A percentile compares a stretch with the other conserved stretches of the same genome.
phyloP scores from a whole-genome alignment of 1,284 basidiomycete species.

The Xanthoconium separans region DNA sequence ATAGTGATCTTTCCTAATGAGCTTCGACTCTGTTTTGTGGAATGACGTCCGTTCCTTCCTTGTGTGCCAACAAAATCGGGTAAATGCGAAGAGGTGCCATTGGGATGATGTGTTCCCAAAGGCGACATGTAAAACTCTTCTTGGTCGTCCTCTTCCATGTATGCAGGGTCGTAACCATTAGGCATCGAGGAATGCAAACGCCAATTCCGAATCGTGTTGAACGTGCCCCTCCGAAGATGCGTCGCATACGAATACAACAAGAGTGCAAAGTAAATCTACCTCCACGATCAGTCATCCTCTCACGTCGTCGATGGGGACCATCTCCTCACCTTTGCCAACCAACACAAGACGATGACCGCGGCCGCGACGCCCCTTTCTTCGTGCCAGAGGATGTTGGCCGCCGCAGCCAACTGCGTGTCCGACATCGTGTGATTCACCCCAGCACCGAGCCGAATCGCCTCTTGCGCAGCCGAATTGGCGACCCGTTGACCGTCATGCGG shows the following conservation, averaged over 20 bases:
- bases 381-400: conserved; percentile 85
- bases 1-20: conserved; percentile 30
- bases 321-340: conserved; percentile 80
- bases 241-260: conserved; percentile 93
- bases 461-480: conserved; percentile 83
- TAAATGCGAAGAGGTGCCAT: conserved; percentile 45
- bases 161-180: conserved; percentile 40
- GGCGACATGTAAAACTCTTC: conserved; percentile 68
- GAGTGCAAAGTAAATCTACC: conserved; percentile 88
- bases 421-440: conserved; percentile 53
- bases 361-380: conserved; percentile 85
- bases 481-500: conserved; percentile 86
- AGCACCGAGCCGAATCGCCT: conserved; percentile 70
- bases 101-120: conserved; percentile 41
- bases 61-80: conserved; percentile 61
- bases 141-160: conserved; percentile 56
- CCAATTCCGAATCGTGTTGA: conserved; percentile 76
- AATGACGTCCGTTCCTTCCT: conserved; percentile 26
- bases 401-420: conserved; percentile 59
- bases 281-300: background rate
- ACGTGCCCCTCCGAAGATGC: conserved; percentile 91
- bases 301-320: background rate
- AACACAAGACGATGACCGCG: conserved; percentile 77
- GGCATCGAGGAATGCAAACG: conserved; percentile 35
- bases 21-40: conserved; percentile 24